A percentile compares a stretch with the other conserved stretches of the same genome.
These are phyloP conservation scores for Ogataea thermomethanolica DNA, from an alignment of 805 yeast genomes.

Conservation along the genomic window DNA sequence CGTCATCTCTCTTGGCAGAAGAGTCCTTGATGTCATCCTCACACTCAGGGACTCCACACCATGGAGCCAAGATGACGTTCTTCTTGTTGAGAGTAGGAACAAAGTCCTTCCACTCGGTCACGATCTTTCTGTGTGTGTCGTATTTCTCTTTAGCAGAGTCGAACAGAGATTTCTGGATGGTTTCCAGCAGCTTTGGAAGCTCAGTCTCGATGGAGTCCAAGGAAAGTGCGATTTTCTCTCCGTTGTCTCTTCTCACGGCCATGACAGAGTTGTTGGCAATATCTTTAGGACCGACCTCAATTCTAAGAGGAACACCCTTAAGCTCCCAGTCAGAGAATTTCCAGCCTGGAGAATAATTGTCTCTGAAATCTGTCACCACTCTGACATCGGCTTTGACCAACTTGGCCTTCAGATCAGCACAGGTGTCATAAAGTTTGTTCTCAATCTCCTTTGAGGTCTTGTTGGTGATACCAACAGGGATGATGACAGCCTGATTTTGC, in stretches of 20 bases:
- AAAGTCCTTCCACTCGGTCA: conserved; percentile 85
- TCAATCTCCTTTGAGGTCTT: conserved; percentile 79
- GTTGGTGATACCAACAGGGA: conserved; percentile 92
- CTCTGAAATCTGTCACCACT: conserved; percentile 83
- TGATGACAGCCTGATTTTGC: conserved; percentile 83
- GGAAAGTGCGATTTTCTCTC: conserved; percentile 66
- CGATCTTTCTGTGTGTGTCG: conserved; percentile 79
- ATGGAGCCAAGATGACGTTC: conserved; percentile 89
- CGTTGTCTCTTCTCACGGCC: conserved; percentile 91
- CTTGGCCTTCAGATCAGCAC: conserved; percentile 61
- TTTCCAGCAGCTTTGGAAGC: conserved; percentile 75
- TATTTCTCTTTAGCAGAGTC: conserved; percentile 75
- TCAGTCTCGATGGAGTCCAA: conserved; percentile 61
- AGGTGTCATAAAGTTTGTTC: conserved; percentile 63
- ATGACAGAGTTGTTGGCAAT: conserved; percentile 72
- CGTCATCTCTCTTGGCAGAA: conserved; percentile 72
- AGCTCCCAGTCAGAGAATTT: conserved; percentile 96
- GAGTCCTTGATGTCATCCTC: conserved; percentile 96
- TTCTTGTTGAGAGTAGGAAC: conserved; percentile 89
- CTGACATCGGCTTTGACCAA: conserved; percentile 65
- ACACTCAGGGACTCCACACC: conserved; percentile 95
- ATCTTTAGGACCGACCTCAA: conserved; percentile 97
- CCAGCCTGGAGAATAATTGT: conserved; percentile 97
- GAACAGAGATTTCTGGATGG: conserved; percentile 73
- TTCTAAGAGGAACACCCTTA: conserved; percentile 90